Evolutionary conservation across 2,329 filamentous ascomycete species (phyloP), one percentile per base, ranked within the genome.

Genomic region (Pestalotiopsis sp.): DNA sequence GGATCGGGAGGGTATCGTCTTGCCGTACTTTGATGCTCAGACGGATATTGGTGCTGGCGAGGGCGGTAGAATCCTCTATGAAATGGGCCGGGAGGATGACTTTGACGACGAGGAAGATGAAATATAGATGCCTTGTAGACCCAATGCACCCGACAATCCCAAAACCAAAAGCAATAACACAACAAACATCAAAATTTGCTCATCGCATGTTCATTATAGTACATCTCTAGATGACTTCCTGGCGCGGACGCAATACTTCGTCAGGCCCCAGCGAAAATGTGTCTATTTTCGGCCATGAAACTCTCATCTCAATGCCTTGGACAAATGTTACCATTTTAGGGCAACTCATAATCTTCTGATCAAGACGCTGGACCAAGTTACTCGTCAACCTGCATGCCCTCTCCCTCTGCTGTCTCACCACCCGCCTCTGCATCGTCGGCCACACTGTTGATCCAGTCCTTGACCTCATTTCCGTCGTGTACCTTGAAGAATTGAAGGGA

Each of bases 21-120:
- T 98, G 79, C 96, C 96, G 17, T 98, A 99, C 79, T 98, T 97
- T 81, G 96, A 99, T 83, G 96, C 96, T 27, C 96, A 99, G 85
- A 93, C 90, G 66, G 92, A 91, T 62, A 87, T 90, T 65, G 91
- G 90, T 1, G 87, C 89, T 0, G 95, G 95, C 0, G 94, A 97
- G 75, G 95, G 96, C 4, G 96, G 96, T 0, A 87, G 95, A 70
- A 99, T 99, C 72, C 78, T 99, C 76, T 99, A 99, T 79, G 95
- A 98, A 74, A 97, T 98, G 93, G 95, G 95, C 1, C 89, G 90
- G 71, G 96, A 98, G 82, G 96, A 99, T 80, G 94, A 98, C 78
- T 98, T 98, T 82, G 95, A 97, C 74, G 95, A 97, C 69, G 94
- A 97, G 77, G 94, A 79, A 66, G 77, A 79, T 61, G 77, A 79